Evolutionary conservation across 2,329 filamentous ascomycete genomes (phyloP).

Genomic region (Dothistroma pini): DNA sequence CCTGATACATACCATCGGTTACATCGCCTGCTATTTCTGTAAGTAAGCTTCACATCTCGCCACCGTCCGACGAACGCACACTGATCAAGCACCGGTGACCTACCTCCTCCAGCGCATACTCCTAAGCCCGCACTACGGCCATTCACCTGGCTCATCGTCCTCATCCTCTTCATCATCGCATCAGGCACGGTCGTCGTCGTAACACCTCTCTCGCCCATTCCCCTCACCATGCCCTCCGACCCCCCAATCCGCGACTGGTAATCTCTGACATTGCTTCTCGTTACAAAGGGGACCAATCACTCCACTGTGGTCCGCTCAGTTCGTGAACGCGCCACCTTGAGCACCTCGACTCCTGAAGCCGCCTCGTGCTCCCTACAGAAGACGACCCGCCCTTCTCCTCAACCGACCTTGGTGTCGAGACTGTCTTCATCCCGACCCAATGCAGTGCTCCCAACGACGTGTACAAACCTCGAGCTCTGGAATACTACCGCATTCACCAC

Average conservation of each 20-base stretch:
- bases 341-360: constrained; percentile 2
- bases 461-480: constrained; percentile 7
- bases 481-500: constrained; percentile 3
- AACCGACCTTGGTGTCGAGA: neutral
- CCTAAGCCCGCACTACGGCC: neutral
- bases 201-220: neutral
- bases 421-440: neutral
- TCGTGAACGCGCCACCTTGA: neutral
- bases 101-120: neutral
- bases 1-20: neutral
- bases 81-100: neutral
- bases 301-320: constrained; percentile 1
- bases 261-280: neutral
- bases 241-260: neutral
- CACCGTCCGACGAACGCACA: neutral
- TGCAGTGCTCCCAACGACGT: neutral
- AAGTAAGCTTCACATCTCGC: too few relatives aligned
- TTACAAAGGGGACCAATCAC: constrained; percentile 5
- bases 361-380: constrained; percentile 5
- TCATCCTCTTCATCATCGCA: neutral
- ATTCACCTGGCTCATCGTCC: neutral
- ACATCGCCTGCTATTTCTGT: neutral
- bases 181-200: neutral
- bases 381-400: neutral
- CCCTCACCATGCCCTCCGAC: neutral